phyloP scores from a whole-genome alignment of 805 yeast genomes.

The Komagataella populi region DNA sequence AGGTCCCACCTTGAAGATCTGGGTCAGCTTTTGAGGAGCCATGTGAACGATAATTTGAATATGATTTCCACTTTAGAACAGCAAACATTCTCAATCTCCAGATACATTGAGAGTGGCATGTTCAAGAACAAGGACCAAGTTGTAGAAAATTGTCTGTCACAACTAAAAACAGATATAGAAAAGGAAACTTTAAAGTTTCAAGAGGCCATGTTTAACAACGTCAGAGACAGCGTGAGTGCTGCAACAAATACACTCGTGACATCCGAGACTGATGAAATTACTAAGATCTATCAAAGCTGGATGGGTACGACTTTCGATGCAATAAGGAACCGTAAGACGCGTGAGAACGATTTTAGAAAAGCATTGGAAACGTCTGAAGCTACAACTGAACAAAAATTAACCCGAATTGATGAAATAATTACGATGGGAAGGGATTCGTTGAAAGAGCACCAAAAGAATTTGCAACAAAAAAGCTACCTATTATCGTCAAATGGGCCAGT shows the following conservation, averaged over 20 bases:
- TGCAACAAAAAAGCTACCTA: background rate
- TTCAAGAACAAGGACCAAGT: background rate
- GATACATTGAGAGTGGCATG: background rate
- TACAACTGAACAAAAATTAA: background rate
- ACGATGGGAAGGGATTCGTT: background rate
- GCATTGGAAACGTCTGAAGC: background rate
- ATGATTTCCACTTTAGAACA: background rate
- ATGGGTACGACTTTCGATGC: background rate
- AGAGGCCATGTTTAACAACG: background rate
- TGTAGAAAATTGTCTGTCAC: background rate
- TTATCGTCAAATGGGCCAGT: background rate
- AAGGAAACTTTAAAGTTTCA: background rate
- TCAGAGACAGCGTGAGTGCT: background rate
- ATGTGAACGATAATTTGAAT: background rate
- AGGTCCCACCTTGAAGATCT: background rate
- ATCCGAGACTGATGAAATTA: background rate
- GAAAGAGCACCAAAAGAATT: background rate
- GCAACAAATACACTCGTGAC: background rate
- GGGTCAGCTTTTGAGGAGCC: background rate
- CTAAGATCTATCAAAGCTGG: background rate
- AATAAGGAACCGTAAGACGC: background rate
- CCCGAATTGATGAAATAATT: background rate
- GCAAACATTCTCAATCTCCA: background rate
- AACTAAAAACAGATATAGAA: background rate
- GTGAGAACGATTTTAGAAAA: background rate